Base-by-base conservation (phyloP, 352 stramenopile species). In the Globisporangium alternatum region DNA sequence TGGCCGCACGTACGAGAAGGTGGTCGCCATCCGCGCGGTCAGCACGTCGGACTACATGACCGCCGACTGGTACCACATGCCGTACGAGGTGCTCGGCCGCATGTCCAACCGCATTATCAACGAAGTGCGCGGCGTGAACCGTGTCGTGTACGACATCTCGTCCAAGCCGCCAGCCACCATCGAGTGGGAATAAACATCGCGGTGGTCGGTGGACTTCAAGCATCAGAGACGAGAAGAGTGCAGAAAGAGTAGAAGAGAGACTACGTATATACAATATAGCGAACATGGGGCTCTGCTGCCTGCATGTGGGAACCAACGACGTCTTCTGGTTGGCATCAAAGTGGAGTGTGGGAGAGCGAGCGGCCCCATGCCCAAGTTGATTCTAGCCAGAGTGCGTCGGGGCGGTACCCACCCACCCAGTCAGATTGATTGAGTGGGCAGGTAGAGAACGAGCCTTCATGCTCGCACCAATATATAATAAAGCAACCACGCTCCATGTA, bases 41-140 rank as follows among this genome's bases (percentile, higher is more conserved):
- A 97, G 96, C 64, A 99, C 98, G n/a, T 99, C 93, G 31, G 98
- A 99, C 78, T 99, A 98, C 78, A 99, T 99, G 98, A 99, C 97
- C 30, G 98, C 97, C 19, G 96, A 99, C 77, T 99, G 98, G 91
- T 99, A 99, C 81, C 93, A 98, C 75, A 97, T 99, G 81, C 97
- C 97, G 45, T 99, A 99, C 77, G 96, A 99, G 58, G 85, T 99
- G 43, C 89, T 99, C 64, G 93, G 90, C 33, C 91, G 81, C 57
- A 99, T 99, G 90, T 98, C 91, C 44, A 99, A 97, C 79, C 87
- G 96, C 55, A 98, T 99, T 69, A 99, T 99, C 75, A 99, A 99
- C 77, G 96, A 99, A 81, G 97, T 99, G 67, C 83, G 87, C 41
- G 97, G 97, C 47, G 98, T 99, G 66, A 99, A 99, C 83, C 85